These are phyloP conservation scores for Neonectria hederae DNA, from an alignment of 2,329 filamentous ascomycete genomes.

Conservation along the genomic window DNA sequence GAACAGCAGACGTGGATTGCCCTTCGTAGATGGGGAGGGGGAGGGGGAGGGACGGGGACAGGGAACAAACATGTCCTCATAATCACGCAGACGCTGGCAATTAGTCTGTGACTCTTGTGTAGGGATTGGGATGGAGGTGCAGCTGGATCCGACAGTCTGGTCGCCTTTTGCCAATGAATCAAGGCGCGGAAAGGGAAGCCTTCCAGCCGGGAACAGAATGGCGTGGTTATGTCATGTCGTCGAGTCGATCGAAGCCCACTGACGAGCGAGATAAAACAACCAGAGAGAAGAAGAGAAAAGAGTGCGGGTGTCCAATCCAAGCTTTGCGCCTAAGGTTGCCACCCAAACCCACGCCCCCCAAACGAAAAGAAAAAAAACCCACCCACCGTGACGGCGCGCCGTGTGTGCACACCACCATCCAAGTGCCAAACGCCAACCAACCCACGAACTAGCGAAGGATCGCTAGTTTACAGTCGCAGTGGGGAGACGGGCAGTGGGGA, in stretches of 20 bases:
- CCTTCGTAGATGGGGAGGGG: background rate
- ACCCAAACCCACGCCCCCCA: background rate
- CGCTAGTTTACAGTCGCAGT: conserved; percentile 11
- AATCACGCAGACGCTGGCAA: conserved; percentile 11
- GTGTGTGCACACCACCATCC: background rate
- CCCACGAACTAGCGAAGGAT: conserved; percentile 13
- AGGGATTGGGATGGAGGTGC: background rate
- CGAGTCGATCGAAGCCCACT: background rate
- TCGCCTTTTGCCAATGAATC: conserved; percentile 23
- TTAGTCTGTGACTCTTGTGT: background rate
- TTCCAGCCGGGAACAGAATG: conserved; percentile 15
- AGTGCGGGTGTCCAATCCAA: background rate
- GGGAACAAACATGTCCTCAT: conserved; percentile 7
- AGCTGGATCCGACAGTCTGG: conserved; percentile 25
- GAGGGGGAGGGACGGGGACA: background rate
- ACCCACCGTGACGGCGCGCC: background rate
- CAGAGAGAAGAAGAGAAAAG: background rate
- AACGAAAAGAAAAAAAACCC: too few relatives aligned
- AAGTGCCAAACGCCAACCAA: background rate
- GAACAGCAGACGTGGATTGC: background rate
- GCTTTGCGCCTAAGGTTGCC: background rate
- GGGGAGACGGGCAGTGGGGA: background rate
- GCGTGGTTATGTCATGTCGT: conserved; percentile 13
- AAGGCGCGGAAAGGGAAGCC: conserved; percentile 10
- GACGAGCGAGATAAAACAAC: too few relatives aligned